Evolutionary conservation across 495 filamentous ascomycete genomes (phyloP).

Genomic region (Articulospora tetracladia): DNA sequence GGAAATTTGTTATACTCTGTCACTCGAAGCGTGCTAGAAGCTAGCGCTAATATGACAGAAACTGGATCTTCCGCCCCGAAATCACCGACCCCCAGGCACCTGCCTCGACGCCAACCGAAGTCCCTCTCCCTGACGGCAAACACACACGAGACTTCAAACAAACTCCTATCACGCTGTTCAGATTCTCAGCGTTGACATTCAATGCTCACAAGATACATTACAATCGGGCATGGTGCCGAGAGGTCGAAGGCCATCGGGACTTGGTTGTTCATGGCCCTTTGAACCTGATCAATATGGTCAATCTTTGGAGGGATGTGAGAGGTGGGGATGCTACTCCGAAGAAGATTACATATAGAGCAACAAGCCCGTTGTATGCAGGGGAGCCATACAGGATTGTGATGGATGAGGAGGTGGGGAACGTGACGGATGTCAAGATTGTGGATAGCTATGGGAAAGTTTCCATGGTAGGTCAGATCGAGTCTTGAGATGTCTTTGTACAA

Average conservation of each 20-base stretch:
- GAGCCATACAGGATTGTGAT: slow-evolving; percentile 45
- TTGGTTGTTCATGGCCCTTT: slow-evolving; percentile 62
- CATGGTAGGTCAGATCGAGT: slow-evolving; percentile 45
- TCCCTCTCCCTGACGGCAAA: slow-evolving; percentile 30
- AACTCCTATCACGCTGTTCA: slow-evolving; percentile 57
- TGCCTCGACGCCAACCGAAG: slow-evolving; percentile 19
- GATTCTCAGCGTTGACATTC: slow-evolving; percentile 70
- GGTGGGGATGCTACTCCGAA: slow-evolving; percentile 31
- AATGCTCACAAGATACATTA: slow-evolving; percentile 74
- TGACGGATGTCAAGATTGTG: slow-evolving; percentile 36
- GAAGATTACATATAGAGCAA: slow-evolving; percentile 55
- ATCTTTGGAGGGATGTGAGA: slow-evolving; percentile 58
- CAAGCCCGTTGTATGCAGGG: slow-evolving; percentile 56
- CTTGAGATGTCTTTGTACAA: background rate
- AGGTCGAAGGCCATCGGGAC: slow-evolving; percentile 56
- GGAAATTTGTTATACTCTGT: background rate
- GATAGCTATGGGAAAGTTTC: slow-evolving; percentile 36
- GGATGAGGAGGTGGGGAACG: slow-evolving; percentile 28
- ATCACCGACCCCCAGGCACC: slow-evolving; percentile 25
- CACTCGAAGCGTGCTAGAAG: background rate
- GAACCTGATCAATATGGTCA: slow-evolving; percentile 59
- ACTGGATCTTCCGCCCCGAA: slow-evolving; percentile 57
- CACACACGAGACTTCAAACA: slow-evolving; percentile 42
- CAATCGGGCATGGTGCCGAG: slow-evolving; percentile 51
- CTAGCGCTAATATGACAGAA: slow-evolving; percentile 30